These are phyloP conservation scores for Yarrowia divulgata DNA, from an alignment of 805 yeast species.

Conservation along the genomic window DNA sequence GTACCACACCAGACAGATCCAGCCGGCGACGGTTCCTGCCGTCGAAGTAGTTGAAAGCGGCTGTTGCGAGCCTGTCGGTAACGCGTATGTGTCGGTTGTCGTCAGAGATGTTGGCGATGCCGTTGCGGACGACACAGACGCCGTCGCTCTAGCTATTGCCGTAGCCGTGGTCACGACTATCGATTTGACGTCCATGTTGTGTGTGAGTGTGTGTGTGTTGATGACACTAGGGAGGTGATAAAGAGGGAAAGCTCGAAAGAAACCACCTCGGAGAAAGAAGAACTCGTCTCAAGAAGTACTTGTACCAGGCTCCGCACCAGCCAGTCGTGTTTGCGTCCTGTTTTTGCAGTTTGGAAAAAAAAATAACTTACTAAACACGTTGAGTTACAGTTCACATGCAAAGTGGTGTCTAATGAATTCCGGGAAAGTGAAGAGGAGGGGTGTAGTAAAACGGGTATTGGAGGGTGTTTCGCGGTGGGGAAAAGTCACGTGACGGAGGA, in stretches of 20 bases:
- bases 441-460: neutral
- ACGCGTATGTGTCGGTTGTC: neutral
- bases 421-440: neutral
- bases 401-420: neutral
- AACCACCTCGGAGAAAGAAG: too few relatives aligned
- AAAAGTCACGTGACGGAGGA: neutral
- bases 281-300: too few relatives aligned
- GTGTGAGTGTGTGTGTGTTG: too few relatives aligned
- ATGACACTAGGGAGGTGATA: too few relatives aligned
- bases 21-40: neutral
- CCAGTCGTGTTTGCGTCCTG: neutral
- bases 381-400: constrained; percentile 28
- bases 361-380: constrained; percentile 2
- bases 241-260: too few relatives aligned
- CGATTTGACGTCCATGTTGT: constrained; percentile 1
- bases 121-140: neutral
- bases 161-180: neutral
- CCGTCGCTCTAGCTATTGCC: neutral
- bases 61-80: too few relatives aligned
- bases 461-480: neutral
- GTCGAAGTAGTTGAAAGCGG: neutral
- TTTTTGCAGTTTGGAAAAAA: neutral
- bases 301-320: neutral
- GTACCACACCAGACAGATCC: constrained; percentile 25
- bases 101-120: neutral